phyloP scores from a whole-genome alignment of 2,329 filamentous ascomycete species.

The Teratosphaeria destructans region DNA sequence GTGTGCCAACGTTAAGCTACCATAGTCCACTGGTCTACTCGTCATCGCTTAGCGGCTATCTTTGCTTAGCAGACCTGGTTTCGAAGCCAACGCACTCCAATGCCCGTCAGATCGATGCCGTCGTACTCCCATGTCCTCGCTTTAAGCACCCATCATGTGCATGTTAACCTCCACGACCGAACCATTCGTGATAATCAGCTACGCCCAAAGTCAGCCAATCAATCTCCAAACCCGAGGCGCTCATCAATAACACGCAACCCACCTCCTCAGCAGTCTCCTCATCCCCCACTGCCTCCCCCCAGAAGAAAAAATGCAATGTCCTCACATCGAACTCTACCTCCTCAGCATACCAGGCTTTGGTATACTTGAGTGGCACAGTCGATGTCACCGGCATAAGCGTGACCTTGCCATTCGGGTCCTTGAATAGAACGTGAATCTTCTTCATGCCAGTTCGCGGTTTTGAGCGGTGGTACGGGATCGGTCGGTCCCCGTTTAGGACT shows the following conservation, averaged over 20 bases:
- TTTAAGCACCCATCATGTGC: not conserved
- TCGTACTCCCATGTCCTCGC: not conserved
- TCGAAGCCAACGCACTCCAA: not conserved
- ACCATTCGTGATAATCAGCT: not conserved
- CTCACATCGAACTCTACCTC: not conserved
- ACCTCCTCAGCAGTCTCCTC: constrained; percentile 1
- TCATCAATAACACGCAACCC: not conserved
- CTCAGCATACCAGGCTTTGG: not conserved
- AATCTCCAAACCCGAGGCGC: too few relatives aligned
- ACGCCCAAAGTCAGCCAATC: not conserved
- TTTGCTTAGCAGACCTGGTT: not conserved
- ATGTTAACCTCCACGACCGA: not conserved
- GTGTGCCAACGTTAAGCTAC: not conserved
- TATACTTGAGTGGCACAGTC: not conserved
- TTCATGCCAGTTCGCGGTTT: not conserved
- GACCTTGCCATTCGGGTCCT: not conserved
- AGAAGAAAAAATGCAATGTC: not conserved
- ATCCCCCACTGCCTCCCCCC: not conserved
- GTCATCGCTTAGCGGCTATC: not conserved
- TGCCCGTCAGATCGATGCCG: not conserved
- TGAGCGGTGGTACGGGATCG: not conserved
- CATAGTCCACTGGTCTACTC: not conserved
- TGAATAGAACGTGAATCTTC: not conserved
- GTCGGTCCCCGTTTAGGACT: not conserved
- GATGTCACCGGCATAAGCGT: not conserved